phyloP scores from a whole-genome alignment of 495 filamentous ascomycete species.

The Penicillium chermesinum region DNA sequence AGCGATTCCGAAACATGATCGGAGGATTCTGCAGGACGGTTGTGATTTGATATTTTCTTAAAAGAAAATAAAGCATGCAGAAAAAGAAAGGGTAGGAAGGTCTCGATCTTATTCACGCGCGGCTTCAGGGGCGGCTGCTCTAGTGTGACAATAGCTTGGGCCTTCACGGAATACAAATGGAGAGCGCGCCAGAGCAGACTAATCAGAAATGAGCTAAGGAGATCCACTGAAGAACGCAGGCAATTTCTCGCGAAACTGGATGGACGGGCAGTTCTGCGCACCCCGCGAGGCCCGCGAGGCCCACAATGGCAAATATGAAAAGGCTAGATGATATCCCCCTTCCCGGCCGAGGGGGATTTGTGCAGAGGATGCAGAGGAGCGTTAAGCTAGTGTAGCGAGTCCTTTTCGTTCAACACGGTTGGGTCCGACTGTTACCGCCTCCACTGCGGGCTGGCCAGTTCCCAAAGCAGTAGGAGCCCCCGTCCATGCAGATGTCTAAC shows the following conservation, averaged over 20 bases:
- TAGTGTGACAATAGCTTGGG: slow-evolving; percentile 3
- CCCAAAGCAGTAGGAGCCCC: background rate
- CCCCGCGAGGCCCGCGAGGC: no score
- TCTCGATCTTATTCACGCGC: slow-evolving; percentile 2
- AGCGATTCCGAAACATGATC: background rate
- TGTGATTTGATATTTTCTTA: no score
- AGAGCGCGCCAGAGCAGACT: no score
- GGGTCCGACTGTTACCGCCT: background rate
- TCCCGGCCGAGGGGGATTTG: background rate
- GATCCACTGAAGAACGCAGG: background rate
- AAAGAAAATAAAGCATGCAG: background rate
- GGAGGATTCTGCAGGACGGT: slow-evolving; percentile 7
- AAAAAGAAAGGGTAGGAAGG: background rate
- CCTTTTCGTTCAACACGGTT: background rate
- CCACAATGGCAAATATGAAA: slow-evolving; percentile 5
- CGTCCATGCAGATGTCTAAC: background rate
- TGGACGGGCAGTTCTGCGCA: no score
- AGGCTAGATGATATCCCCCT: background rate
- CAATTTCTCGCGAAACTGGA: background rate
- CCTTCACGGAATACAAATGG: background rate
- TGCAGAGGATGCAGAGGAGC: background rate
- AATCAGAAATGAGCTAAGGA: background rate
- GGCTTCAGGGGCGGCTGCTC: slow-evolving; percentile 11
- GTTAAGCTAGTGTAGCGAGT: background rate
- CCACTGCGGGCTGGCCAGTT: background rate